Conservation (phyloP, 192 early-diverging fungal species). For the Phlyctochytrium planicorne region DNA sequence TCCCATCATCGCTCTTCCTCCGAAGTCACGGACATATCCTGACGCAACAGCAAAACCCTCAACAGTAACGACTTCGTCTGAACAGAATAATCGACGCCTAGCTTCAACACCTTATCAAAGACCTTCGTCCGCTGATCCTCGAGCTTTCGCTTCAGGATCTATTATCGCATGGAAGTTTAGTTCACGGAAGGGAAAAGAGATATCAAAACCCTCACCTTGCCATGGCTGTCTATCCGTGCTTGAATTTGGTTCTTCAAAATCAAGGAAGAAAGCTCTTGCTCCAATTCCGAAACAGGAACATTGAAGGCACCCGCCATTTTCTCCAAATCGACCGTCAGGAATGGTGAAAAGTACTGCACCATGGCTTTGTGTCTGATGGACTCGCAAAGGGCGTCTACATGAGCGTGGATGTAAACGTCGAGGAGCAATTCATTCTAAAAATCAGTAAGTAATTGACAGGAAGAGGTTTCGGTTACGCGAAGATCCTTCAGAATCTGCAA, state of each 20-base stretch:
- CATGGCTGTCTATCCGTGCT: slow-evolving; percentile 82
- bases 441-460: background rate
- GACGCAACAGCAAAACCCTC: slow-evolving; percentile 56
- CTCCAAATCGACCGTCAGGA: slow-evolving; percentile 72
- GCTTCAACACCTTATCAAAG: slow-evolving; percentile 63
- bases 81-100: slow-evolving; percentile 68
- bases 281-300: slow-evolving; percentile 57
- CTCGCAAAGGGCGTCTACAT: slow-evolving; percentile 67
- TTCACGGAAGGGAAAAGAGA: background rate
- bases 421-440: slow-evolving; percentile 52
- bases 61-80: slow-evolving; percentile 61
- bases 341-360: slow-evolving; percentile 81
- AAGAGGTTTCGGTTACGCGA: slow-evolving; percentile 47
- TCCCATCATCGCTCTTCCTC: too few relatives aligned
- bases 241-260: slow-evolving; percentile 72
- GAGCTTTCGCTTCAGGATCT: slow-evolving; percentile 70
- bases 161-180: background rate
- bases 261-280: slow-evolving; percentile 65
- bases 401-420: slow-evolving; percentile 71
- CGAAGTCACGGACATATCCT: slow-evolving; percentile 32
- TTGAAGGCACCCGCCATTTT: slow-evolving; percentile 76
- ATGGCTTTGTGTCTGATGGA: slow-evolving; percentile 74
- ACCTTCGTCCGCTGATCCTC: slow-evolving; percentile 65
- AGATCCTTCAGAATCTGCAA: slow-evolving; percentile 65
- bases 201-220: slow-evolving; percentile 63